Evolutionary conservation across 306 rosid genomes (phyloP).

Genomic region (Psophocarpus tetragonolobus): DNA sequence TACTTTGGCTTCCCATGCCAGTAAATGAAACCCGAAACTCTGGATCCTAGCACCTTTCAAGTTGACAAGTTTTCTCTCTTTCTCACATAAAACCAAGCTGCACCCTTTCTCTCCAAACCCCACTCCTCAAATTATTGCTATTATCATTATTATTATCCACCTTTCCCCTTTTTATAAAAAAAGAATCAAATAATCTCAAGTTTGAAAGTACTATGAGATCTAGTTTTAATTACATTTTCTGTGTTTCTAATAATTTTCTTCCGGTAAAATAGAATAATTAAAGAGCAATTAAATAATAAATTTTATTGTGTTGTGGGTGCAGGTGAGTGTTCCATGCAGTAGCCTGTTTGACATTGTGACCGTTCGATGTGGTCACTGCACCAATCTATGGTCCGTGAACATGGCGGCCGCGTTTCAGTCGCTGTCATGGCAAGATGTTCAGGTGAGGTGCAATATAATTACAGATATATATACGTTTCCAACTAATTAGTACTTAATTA

Average conservation of each 20-base stretch:
- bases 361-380: slow-evolving; percentile 99
- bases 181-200: neutral
- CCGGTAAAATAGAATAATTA: neutral
- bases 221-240: neutral
- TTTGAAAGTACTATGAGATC: neutral
- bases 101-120: neutral
- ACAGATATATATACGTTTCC: neutral
- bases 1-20: slow-evolving; percentile 25
- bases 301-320: slow-evolving; percentile 14
- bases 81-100: slow-evolving; percentile 8
- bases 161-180: no score
- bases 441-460: slow-evolving; percentile 44
- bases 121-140: neutral
- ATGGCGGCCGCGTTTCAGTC: slow-evolving; percentile 99
- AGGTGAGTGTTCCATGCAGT: slow-evolving; percentile 99
- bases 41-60: neutral
- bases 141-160: no score
- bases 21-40: no score
- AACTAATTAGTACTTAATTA: neutral
- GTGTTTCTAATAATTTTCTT: neutral
- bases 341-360: slow-evolving; percentile 91
- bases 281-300: neutral
- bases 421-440: slow-evolving; percentile 87
- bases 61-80: slow-evolving; percentile 17
- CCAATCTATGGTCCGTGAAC: slow-evolving; percentile 98